Conservation (phyloP, 306 rosid species). For the Prunus mongolica region DNA sequence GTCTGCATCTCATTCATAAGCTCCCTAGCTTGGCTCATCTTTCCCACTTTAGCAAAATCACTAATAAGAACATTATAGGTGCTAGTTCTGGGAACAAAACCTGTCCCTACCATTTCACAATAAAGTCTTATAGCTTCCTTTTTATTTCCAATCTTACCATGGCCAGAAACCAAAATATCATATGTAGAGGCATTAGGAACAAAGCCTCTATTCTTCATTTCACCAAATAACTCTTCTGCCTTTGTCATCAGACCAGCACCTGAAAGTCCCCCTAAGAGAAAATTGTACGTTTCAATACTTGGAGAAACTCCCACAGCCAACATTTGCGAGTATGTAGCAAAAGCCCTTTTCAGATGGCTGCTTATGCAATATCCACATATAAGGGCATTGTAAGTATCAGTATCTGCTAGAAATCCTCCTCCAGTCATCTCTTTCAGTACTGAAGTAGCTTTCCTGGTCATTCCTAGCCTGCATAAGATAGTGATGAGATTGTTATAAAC, state of each 20-base stretch:
- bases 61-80: conserved; percentile 80
- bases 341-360: conserved; percentile 62
- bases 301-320: conserved; percentile 63
- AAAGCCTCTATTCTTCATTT: conserved; percentile 66
- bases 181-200: conserved; percentile 69
- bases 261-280: conserved; percentile 65
- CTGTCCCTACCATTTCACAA: conserved; percentile 78
- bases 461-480: conserved; percentile 71
- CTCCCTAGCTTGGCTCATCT: conserved; percentile 86
- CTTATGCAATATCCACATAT: conserved; percentile 66
- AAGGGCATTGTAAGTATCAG: conserved; percentile 67
- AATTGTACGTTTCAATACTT: conserved; percentile 57
- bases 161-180: conserved; percentile 66
- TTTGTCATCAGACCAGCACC: conserved; percentile 61
- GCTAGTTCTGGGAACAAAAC: conserved; percentile 68
- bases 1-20: conserved; percentile 81
- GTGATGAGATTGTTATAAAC: conserved; percentile 67
- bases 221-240: conserved; percentile 54
- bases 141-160: conserved; percentile 69
- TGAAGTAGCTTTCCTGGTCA: conserved; percentile 69
- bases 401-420: conserved; percentile 54
- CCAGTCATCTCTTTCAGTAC: conserved; percentile 59
- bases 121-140: conserved; percentile 60
- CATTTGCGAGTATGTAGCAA: conserved; percentile 54
- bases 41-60: conserved; percentile 73